Percentiles rank a stretch among this genome's conserved stretches.
These are phyloP conservation scores for Aspergillus latus DNA, from an alignment of 2,329 filamentous ascomycete species.

Conservation along the genomic window DNA sequence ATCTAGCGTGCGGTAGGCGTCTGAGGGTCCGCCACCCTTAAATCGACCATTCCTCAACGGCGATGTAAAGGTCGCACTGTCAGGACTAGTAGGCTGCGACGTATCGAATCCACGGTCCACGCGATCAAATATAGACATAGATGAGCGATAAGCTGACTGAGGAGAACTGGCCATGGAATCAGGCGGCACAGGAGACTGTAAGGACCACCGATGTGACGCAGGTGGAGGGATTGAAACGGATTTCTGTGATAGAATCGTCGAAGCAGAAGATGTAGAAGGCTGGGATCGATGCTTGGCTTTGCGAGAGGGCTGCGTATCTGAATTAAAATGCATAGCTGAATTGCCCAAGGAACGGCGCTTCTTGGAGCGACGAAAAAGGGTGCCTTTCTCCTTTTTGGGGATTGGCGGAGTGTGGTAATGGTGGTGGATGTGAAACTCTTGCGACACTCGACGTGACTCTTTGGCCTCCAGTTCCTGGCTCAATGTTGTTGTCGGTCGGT, in stretches of 20 bases:
- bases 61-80: conserved; percentile 65
- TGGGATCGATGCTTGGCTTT: conserved; percentile 38
- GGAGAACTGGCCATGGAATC: conserved; percentile 79
- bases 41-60: conserved; percentile 65
- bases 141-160: conserved; percentile 68
- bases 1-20: conserved; percentile 47
- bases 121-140: conserved; percentile 72
- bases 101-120: conserved; percentile 63
- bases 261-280: conserved; percentile 48
- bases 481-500: conserved; percentile 55
- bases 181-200: conserved; percentile 43
- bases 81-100: conserved; percentile 77
- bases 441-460: conserved; percentile 54
- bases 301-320: conserved; percentile 28
- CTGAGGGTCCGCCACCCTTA: conserved; percentile 58
- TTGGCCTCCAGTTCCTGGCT: conserved; percentile 68
- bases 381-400: conserved; percentile 55
- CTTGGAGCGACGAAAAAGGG: conserved; percentile 59
- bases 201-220: conserved; percentile 39
- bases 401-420: conserved; percentile 78
- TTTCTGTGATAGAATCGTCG: conserved; percentile 63
- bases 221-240: conserved; percentile 57
- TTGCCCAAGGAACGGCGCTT: conserved; percentile 70
- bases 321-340: conserved; percentile 43
- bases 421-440: conserved; percentile 88